A percentile compares a stretch with the other conserved stretches of the same genome.
phyloP scores from a whole-genome alignment of 2,329 filamentous ascomycete species.

The Herpotrichia juniperi region DNA sequence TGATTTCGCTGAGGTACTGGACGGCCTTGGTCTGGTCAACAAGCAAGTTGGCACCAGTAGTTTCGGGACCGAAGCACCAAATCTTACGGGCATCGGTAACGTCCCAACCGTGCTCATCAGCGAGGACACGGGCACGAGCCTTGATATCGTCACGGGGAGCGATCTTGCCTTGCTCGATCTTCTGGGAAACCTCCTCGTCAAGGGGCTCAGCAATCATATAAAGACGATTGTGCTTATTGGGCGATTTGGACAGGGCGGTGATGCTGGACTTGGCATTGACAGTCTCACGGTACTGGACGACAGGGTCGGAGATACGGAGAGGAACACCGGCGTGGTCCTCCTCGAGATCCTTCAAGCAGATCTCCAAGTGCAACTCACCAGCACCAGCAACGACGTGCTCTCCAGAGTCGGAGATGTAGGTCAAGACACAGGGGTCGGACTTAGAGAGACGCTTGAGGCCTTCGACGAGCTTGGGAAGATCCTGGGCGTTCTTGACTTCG shows the following conservation, averaged over 20 bases:
- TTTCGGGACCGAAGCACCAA: conserved; percentile 99
- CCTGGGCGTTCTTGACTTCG: conserved; percentile 99
- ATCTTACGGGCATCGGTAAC: conserved; percentile 99
- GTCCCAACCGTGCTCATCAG: conserved; percentile 98
- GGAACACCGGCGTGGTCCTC: conserved; percentile 99
- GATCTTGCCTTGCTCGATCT: conserved; percentile 93
- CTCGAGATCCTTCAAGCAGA: conserved; percentile 99
- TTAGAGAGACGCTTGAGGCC: conserved; percentile 99
- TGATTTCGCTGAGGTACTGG: conserved; percentile 99
- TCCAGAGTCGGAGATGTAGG: conserved; percentile 85
- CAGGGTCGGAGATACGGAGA: conserved; percentile 96
- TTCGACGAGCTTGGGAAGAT: conserved; percentile 99
- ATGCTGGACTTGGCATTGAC: conserved; percentile 86
- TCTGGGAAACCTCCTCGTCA: conserved; percentile 85
- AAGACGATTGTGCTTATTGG: conserved; percentile 99
- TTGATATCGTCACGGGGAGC: conserved; percentile 98
- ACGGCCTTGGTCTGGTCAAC: conserved; percentile 99
- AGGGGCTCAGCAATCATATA: conserved; percentile 94
- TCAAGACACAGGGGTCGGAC: conserved; percentile 98
- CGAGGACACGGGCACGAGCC: conserved; percentile 91
- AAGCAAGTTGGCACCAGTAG: conserved; percentile 95
- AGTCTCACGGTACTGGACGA: conserved; percentile 98
- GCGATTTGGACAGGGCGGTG: conserved; percentile 97
- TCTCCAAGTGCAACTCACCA: conserved; percentile 99
- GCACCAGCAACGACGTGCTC: conserved; percentile 99